phyloP scores from a whole-genome alignment of 192 early-diverging fungal species.

The Podila verticillata region DNA sequence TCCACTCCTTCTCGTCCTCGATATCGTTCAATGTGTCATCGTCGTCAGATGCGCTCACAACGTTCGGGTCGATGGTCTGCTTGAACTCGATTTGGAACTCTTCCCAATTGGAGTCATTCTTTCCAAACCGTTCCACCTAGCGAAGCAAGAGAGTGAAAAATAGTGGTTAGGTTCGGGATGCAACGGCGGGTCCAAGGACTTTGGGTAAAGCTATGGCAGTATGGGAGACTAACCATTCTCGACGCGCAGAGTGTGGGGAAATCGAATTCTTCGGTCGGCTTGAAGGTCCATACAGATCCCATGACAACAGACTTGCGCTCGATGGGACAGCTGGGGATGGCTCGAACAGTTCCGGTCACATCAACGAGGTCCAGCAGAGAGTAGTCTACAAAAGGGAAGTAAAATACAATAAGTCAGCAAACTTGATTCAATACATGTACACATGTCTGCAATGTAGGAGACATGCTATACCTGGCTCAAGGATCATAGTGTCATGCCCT shows the following conservation, averaged over 20 bases:
- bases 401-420: no score
- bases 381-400: constrained; percentile 23
- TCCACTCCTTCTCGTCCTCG: constrained; percentile 11
- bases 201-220: background rate
- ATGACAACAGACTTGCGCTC: constrained; percentile 87
- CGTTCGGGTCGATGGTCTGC: background rate
- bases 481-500: constrained; percentile 60
- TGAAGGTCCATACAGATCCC: constrained; percentile 92
- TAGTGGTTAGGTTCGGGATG: background rate
- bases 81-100: constrained; percentile 69
- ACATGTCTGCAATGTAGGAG: background rate
- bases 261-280: constrained; percentile 62
- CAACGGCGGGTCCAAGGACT: background rate
- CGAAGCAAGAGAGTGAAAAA: background rate
- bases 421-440: no score
- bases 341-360: constrained; percentile 50
- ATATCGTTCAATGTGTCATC: background rate
- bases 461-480: constrained; percentile 48
- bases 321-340: constrained; percentile 79
- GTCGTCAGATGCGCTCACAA: background rate
- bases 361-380: constrained; percentile 17
- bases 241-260: constrained; percentile 81
- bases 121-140: constrained; percentile 85
- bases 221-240: constrained; percentile 64
- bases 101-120: constrained; percentile 83